A percentile compares a stretch with the other conserved stretches of the same genome.
These are phyloP conservation scores for Diphasiastrum complanatum DNA, from an alignment of 83 land plant genomes.

Conservation along the genomic window DNA sequence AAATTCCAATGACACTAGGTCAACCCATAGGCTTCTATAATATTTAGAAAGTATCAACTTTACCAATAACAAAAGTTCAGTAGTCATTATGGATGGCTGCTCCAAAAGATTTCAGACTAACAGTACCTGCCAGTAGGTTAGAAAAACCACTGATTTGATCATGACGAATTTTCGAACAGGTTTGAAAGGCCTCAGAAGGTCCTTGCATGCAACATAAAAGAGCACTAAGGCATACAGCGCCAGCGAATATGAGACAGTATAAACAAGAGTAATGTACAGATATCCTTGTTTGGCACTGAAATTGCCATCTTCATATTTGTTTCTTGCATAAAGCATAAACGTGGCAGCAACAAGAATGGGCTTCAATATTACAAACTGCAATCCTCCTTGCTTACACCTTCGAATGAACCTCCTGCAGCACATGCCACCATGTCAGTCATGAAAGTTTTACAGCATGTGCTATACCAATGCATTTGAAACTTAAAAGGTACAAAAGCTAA, in stretches of 20 bases:
- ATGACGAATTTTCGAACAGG: slow-evolving; percentile 96
- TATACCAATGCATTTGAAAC: too few species aligned
- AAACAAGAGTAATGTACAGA: slow-evolving; percentile 79
- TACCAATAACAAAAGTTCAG: too few species aligned
- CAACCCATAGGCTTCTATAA: too few species aligned
- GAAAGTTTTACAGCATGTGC: too few species aligned
- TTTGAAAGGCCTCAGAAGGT: slow-evolving; percentile 85
- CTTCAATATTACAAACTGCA: slow-evolving; percentile 94
- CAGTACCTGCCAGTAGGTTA: slow-evolving; percentile 97
- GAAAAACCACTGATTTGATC: slow-evolving; percentile 92
- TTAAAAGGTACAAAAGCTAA: too few species aligned
- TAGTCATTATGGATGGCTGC: too few species aligned
- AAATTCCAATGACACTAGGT: too few species aligned
- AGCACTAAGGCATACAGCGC: slow-evolving; percentile 85
- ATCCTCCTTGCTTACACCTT: slow-evolving; percentile 83
- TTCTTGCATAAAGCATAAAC: slow-evolving; percentile 63
- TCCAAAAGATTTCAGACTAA: background rate
- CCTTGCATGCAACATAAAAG: slow-evolving; percentile 90
- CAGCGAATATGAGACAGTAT: slow-evolving; percentile 76
- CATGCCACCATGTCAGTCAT: too few species aligned
- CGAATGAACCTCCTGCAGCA: slow-evolving; percentile 81
- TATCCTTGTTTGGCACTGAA: slow-evolving; percentile 71
- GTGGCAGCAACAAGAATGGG: slow-evolving; percentile 79
- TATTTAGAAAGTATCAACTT: too few species aligned
- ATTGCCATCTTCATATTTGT: slow-evolving; percentile 84